Base-by-base conservation (phyloP, 192 early-diverging fungal genomes). In the Kappamyces sp. region DNA sequence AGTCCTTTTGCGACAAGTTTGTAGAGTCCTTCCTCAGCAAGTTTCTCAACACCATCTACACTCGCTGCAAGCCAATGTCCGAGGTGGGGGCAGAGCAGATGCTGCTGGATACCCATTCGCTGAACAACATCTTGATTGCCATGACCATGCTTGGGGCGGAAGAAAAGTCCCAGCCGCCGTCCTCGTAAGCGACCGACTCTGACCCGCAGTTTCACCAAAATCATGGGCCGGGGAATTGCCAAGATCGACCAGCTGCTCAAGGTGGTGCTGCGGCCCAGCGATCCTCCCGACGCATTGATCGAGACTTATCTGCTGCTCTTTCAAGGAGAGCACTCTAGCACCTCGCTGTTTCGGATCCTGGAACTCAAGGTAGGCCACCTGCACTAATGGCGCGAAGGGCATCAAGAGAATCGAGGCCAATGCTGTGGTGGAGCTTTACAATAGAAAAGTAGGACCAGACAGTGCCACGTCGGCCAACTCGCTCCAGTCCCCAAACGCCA, bases 51-150 rank as follows among this genome's bases (percentile, higher is more conserved):
- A 89, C 83, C 47, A 81, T 99, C 37, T 82, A 75, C 31, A 54
- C 12, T 39, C 70, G 74, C 13, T 94, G 90, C 67, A 80, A 80
- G 51, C 86, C 85, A 2, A 88, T 97, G 4, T 90, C 90, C 1
- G 93, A 95, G 74, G 84, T 93, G 46, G 96, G 94, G 31, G 94
- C 94, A 3, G 96, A 99, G 61, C 96, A 99, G 82, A 84, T 97
- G 73, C 74, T 99, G 1, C 70, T 99, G 8, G 96, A 99, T 72
- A 94, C 88, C 12, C 90, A 97, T 61, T 85, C 93, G 3, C 71
- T 99, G 37, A 97, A 95, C 62, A 89, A 89, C 0, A 73, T 83
- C 8, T 64, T 99, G 40, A 63, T 86, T 38, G 86, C 86, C 35
- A 80, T 95, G 66, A 86, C 88, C 1, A 76, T 68, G 7, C 72